Evolutionary conservation across 805 yeast species (phyloP), one percentile per base, ranked within the genome.

Genomic region (Spathaspora hagerdaliae): DNA sequence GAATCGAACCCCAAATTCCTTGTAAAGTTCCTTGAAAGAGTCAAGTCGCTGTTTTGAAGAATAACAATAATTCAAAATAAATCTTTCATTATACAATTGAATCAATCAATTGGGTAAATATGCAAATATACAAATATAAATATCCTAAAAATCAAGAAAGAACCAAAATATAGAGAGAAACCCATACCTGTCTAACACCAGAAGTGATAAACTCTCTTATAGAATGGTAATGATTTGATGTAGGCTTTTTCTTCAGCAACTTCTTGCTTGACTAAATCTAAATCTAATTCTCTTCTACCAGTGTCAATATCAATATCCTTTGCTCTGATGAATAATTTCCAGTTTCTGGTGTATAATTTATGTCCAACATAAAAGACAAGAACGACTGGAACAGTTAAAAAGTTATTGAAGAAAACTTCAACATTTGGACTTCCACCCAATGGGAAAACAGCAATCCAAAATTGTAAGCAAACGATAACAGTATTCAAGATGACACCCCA

Each of bases 391-490:
- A 65, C 58, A 31, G 69, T 67, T 49, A 66, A 56, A 46, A 64
- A 65, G 11, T 61, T 51, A 36, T 54, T 47, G 54, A 66, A 66
- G 53, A 66, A 66, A 36, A 49, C 57, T 32, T 56, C 53, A 12
- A 70, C 71, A 49, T 45, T 60, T 39, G 70, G 63, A 12, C 53
- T 49, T 6, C 47, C 59, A n/a, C 77, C 81, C 42, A 83, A 62
- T 44, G 88, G 87, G 58, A 71, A 81, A 42, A 82, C 61, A 9
- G 86, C 84, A 43, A 82, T 76, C 83, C 86, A 83, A 63, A 82
- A 81, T 58, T 81, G 86, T 5, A 81, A 84, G 44, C 75, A 63
- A 27, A 82, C 53, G 31, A 82, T 73, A 44, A 81, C 65, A 9
- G 67, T 45, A 58, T 81, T 77, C 51, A 83, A 61, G 10, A 67